Evolutionary conservation across 768 basidiomycete genomes (phyloP).

Genomic region (Solioccasus polychromus): DNA sequence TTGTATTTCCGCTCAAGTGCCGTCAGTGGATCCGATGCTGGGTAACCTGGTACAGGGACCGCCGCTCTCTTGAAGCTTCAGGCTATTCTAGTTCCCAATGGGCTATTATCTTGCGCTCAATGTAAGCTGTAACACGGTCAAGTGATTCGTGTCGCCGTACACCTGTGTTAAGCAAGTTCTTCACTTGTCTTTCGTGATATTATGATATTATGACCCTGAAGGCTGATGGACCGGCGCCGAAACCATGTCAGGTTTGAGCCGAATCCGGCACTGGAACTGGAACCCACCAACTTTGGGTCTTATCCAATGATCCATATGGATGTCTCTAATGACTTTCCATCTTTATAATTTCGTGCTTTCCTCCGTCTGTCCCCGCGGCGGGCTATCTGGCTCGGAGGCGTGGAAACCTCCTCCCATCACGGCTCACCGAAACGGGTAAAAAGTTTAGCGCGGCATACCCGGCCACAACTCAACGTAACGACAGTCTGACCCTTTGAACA

Average conservation of each 20-base stretch:
- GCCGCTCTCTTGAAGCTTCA: too few relatives aligned
- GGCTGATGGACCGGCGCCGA: too few relatives aligned
- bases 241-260: too few relatives aligned
- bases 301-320: slow-evolving; percentile 9
- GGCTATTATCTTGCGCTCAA: neutral
- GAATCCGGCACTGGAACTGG: slow-evolving; percentile 7
- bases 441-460: slow-evolving; percentile 8
- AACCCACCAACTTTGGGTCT: slow-evolving; percentile 2
- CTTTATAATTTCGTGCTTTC: slow-evolving; percentile 5
- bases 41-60: too few relatives aligned
- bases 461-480: slow-evolving; percentile 23
- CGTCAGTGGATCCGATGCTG: slow-evolving; percentile 8
- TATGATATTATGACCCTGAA: slow-evolving; percentile 15
- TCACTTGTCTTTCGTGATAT: slow-evolving; percentile 2
- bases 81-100: too few relatives aligned
- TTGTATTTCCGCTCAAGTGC: slow-evolving; percentile 28
- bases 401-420: slow-evolving; percentile 4
- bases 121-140: neutral
- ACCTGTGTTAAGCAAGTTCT: slow-evolving; percentile 1
- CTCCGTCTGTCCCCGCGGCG: slow-evolving; percentile 26
- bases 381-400: slow-evolving; percentile 1
- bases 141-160: neutral
- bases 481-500: slow-evolving; percentile 19
- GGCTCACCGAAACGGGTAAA: slow-evolving; percentile 10
- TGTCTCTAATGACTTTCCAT: slow-evolving; percentile 7